phyloP scores from a whole-genome alignment of 805 yeast species.

The Komagataella populi region DNA sequence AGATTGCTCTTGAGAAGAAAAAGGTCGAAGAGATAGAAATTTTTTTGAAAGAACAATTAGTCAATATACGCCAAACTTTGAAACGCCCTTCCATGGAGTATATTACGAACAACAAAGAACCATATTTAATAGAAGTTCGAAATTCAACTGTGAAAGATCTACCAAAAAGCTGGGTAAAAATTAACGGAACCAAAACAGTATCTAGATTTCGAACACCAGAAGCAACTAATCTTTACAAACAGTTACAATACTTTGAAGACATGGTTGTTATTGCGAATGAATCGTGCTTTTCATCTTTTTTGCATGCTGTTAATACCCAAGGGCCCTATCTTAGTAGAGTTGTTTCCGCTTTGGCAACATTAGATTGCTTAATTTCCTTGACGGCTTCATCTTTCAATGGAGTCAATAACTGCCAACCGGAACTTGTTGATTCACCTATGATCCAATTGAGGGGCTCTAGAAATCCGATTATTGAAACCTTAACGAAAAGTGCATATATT shows the following conservation, averaged over 20 bases:
- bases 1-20: slow-evolving; percentile 23
- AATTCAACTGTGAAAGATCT: slow-evolving; percentile 39
- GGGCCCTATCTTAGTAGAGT: slow-evolving; percentile 25
- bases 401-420: slow-evolving; percentile 34
- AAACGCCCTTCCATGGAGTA: slow-evolving; percentile 45
- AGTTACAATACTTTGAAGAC: slow-evolving; percentile 49
- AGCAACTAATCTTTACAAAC: slow-evolving; percentile 33
- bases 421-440: slow-evolving; percentile 28
- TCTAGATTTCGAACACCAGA: slow-evolving; percentile 63
- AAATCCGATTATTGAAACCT: slow-evolving; percentile 16
- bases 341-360: slow-evolving; percentile 31
- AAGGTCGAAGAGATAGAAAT: slow-evolving; percentile 28
- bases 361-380: slow-evolving; percentile 60
- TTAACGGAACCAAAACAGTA: slow-evolving; percentile 53
- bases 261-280: slow-evolving; percentile 31
- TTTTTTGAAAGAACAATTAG: slow-evolving; percentile 40
- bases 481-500: slow-evolving; percentile 30
- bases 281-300: slow-evolving; percentile 26
- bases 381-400: slow-evolving; percentile 41
- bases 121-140: slow-evolving; percentile 66
- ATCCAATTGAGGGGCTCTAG: slow-evolving; percentile 44
- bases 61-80: slow-evolving; percentile 26
- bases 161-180: slow-evolving; percentile 69
- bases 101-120: slow-evolving; percentile 45
- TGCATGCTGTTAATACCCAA: slow-evolving; percentile 22